A percentile compares a stretch with the other conserved stretches of the same genome.
Conservation (phyloP, 2,329 filamentous ascomycete species). For the Microdochium trichocladiopsis region DNA sequence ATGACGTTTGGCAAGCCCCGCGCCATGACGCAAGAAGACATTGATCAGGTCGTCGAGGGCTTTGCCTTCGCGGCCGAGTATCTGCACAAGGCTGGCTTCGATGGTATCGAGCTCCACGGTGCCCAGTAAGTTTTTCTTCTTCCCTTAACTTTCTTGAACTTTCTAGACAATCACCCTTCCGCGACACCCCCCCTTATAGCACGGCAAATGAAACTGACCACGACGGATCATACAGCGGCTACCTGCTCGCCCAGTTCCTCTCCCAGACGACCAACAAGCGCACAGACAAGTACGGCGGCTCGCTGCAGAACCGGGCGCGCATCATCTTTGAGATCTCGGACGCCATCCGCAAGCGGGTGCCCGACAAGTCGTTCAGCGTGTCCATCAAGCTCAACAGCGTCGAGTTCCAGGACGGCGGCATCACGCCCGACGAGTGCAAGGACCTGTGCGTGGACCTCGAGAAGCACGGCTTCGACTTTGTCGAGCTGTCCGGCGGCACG, state of each 20-base stretch:
- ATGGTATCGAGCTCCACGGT: constrained; percentile 37
- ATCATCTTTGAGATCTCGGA: constrained; percentile 44
- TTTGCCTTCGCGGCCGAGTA: constrained; percentile 14
- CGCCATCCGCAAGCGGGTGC: constrained; percentile 26
- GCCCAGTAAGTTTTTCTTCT: constrained; percentile 30
- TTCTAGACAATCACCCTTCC: too few relatives aligned
- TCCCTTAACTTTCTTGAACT: too few relatives aligned
- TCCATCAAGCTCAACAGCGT: constrained; percentile 51
- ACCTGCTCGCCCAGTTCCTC: constrained; percentile 50
- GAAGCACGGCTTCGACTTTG: constrained; percentile 52
- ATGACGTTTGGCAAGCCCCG: constrained; percentile 35
- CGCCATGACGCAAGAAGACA: constrained; percentile 8
- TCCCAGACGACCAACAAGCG: constrained; percentile 41
- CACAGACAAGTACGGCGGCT: constrained; percentile 50
- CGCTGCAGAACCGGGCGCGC: constrained; percentile 37
- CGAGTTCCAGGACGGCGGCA: constrained; percentile 39
- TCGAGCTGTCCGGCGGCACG: constrained; percentile 60
- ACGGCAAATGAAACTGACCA: too few relatives aligned
- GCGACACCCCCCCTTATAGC: too few relatives aligned
- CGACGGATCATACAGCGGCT: constrained; percentile 28
- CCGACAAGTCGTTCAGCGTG: constrained; percentile 37
- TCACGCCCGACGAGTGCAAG: constrained; percentile 17
- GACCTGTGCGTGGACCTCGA: constrained; percentile 47
- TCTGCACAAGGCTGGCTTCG: constrained; percentile 14
- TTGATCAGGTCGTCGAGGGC: constrained; percentile 9